phyloP scores from a whole-genome alignment of 805 yeast species.

The Barnettozyma sucrosica region DNA sequence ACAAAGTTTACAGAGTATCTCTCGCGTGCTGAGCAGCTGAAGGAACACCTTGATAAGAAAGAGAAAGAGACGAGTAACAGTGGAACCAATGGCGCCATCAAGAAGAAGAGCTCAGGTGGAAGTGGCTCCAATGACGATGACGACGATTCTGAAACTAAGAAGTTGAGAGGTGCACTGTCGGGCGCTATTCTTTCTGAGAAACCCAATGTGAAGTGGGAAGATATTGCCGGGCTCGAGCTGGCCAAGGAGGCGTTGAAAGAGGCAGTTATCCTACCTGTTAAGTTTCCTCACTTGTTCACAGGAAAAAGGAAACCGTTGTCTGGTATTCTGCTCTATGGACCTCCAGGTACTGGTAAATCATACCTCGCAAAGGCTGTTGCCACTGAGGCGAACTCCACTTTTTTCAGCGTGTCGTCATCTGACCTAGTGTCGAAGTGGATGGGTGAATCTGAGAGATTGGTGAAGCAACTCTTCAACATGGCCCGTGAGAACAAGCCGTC shows the following conservation, averaged over 20 bases:
- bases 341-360: constrained; percentile 98
- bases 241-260: constrained; percentile 97
- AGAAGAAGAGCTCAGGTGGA: constrained; percentile 47
- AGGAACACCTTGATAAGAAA: constrained; percentile 74
- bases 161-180: constrained; percentile 82
- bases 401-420: constrained; percentile 92
- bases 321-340: constrained; percentile 85
- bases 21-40: constrained; percentile 88
- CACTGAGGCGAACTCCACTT: constrained; percentile 95
- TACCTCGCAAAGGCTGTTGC: constrained; percentile 97
- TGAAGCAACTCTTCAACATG: constrained; percentile 90
- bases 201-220: constrained; percentile 92
- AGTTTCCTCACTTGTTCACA: constrained; percentile 90
- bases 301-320: constrained; percentile 92
- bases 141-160: constrained; percentile 78
- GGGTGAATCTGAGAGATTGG: constrained; percentile 97
- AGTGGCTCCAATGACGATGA: constrained; percentile 46
- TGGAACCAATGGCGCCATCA: constrained; percentile 41
- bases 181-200: constrained; percentile 88
- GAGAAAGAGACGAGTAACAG: constrained; percentile 29
- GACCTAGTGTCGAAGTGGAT: constrained; percentile 98
- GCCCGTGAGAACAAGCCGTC: constrained; percentile 96
- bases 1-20: constrained; percentile 88
- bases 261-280: constrained; percentile 94
- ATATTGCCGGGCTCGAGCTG: constrained; percentile 90